Evolutionary conservation across 129 eudicot species (phyloP).

Genomic region (Centrapalus pauciflorus): DNA sequence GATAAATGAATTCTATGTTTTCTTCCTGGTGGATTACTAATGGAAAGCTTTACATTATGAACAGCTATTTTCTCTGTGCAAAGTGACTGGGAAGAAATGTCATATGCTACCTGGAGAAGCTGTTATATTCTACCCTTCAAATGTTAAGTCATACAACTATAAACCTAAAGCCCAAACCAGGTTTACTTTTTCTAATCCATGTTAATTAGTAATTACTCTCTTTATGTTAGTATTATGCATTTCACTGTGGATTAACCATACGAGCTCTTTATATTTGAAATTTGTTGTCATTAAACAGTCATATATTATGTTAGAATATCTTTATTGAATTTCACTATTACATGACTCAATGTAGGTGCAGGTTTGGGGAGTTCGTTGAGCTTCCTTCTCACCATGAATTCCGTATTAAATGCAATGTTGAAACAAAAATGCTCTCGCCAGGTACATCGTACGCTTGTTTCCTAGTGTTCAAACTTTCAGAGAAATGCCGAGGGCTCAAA

Average conservation of each 20-base stretch:
- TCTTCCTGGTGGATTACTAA: background rate
- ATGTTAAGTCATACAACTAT: conserved; percentile 7
- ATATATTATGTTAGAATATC: background rate
- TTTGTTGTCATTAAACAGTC: background rate
- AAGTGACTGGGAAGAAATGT: conserved; percentile 21
- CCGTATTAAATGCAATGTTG: conserved; percentile 15
- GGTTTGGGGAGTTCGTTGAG: conserved; percentile 7
- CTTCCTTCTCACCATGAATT: conserved; percentile 19
- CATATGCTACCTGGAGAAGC: conserved; percentile 23
- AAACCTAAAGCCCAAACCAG: background rate
- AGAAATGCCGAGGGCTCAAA: conserved; percentile 9
- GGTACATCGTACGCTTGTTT: conserved; percentile 23
- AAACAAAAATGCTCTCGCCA: conserved; percentile 14
- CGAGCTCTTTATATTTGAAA: background rate
- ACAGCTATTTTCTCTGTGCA: conserved; percentile 18
- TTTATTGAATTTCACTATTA: background rate
- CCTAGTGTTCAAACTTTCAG: conserved; percentile 27
- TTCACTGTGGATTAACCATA: no score
- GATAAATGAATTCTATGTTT: no score
- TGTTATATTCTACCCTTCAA: conserved; percentile 1
- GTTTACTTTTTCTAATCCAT: conserved; percentile 3
- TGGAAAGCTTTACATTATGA: background rate
- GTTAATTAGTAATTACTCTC: background rate
- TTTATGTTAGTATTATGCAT: background rate
- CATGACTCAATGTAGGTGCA: background rate